Conservation (phyloP, 257 asterid genomes). For the Nicotiana undulata region DNA sequence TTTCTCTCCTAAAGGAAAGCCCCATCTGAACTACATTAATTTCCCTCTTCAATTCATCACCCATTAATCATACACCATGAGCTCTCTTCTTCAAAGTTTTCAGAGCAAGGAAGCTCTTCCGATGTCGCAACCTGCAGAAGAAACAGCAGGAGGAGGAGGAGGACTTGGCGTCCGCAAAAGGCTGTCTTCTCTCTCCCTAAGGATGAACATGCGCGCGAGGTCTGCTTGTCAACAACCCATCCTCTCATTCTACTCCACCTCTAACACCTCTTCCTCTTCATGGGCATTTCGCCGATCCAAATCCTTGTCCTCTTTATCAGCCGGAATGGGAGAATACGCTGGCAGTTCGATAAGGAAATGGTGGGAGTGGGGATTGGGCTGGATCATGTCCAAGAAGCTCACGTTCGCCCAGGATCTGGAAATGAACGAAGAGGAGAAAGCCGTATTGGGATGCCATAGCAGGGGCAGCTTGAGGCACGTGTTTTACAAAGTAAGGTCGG, state of each 20-base stretch:
- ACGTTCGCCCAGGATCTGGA: constrained; percentile 76
- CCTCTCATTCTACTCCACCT: constrained; percentile 3
- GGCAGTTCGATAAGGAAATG: constrained; percentile 54
- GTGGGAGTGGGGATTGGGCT: constrained; percentile 82
- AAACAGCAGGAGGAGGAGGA: background rate
- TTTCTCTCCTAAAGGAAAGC: background rate
- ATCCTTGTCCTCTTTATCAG: constrained; percentile 22
- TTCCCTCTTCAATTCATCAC: background rate
- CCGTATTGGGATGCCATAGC: constrained; percentile 54
- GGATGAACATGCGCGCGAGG: background rate
- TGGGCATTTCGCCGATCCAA: constrained; percentile 53
- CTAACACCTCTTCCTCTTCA: constrained; percentile 12
- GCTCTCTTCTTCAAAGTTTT: background rate
- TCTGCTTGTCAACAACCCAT: constrained; percentile 1
- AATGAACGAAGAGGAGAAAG: constrained; percentile 69
- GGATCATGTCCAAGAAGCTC: constrained; percentile 74
- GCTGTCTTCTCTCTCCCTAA: constrained; percentile 8
- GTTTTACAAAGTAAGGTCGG: constrained; percentile 53
- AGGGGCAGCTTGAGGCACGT: constrained; percentile 83
- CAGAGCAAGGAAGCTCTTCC: constrained; percentile 13
- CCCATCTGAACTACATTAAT: background rate
- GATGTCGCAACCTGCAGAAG: background rate
- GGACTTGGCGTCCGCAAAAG: constrained; percentile 10
- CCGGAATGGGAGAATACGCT: constrained; percentile 38
- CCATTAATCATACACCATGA: background rate